Percentiles rank a stretch among this genome's conserved stretches.
Conservation (phyloP, 495 filamentous ascomycete genomes). For the Oidiodendron maius region DNA sequence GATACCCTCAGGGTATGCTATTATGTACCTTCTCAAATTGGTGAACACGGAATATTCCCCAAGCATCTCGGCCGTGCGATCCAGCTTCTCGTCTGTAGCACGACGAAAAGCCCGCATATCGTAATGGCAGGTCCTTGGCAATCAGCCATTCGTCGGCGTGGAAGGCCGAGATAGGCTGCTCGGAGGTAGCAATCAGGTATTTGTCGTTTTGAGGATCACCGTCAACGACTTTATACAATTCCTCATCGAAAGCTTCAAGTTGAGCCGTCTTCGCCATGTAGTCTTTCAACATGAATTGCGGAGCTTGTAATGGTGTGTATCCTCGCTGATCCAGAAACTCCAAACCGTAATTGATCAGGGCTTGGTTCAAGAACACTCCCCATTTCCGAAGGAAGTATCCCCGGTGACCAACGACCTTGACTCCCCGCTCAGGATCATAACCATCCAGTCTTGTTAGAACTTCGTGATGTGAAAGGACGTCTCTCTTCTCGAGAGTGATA, state of each 20-base stretch:
- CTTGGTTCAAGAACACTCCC: slow-evolving; percentile 90
- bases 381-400: slow-evolving; percentile 88
- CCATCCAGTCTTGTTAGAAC: slow-evolving; percentile 83
- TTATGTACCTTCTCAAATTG: slow-evolving; percentile 83
- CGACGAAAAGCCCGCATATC: slow-evolving; percentile 87
- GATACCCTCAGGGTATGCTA: neutral
- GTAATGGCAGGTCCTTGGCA: slow-evolving; percentile 68
- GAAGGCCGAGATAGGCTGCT: slow-evolving; percentile 89
- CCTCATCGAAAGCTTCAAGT: slow-evolving; percentile 94
- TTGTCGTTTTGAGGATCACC: slow-evolving; percentile 85
- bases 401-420: slow-evolving; percentile 91
- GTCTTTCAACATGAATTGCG: slow-evolving; percentile 92
- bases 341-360: slow-evolving; percentile 87
- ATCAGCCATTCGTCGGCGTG: slow-evolving; percentile 92
- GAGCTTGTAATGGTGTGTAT: slow-evolving; percentile 86
- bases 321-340: slow-evolving; percentile 74
- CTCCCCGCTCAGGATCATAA: slow-evolving; percentile 88
- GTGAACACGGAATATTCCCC: slow-evolving; percentile 97
- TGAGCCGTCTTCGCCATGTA: slow-evolving; percentile 99
- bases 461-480: slow-evolving; percentile 87
- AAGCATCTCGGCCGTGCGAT: slow-evolving; percentile 87
- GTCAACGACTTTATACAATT: slow-evolving; percentile 92
- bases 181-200: slow-evolving; percentile 95
- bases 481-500: slow-evolving; percentile 58
- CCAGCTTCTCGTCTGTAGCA: slow-evolving; percentile 96